These are phyloP conservation scores for Plasmodium adleri DNA, from an alignment of 169 alveolate species.

Conservation along the genomic window DNA sequence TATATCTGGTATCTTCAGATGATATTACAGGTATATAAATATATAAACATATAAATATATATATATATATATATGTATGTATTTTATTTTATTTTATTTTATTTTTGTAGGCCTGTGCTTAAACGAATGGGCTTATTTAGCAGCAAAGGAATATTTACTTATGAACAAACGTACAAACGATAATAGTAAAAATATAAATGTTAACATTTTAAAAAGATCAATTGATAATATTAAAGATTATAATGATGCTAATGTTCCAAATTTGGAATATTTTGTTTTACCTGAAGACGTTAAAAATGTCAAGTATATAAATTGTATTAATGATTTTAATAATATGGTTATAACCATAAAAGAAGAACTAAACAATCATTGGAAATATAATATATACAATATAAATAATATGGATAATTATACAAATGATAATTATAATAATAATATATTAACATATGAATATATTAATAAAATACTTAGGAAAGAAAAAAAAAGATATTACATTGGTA, in stretches of 20 bases:
- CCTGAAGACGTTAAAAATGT: conserved; percentile 71
- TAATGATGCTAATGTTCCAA: not conserved
- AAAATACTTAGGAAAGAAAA: conserved; percentile 21
- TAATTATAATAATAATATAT: not conserved
- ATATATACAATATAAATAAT: conserved; percentile 28
- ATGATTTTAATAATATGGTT: conserved; percentile 25
- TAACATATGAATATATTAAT: conserved; percentile 39
- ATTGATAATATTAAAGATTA: not conserved
- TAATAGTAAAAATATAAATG: not conserved
- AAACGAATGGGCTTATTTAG: conserved; percentile 44
- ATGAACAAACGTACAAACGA: not conserved
- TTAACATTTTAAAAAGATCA: not conserved
- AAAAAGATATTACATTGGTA: conserved; percentile 41
- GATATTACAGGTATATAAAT: conserved; percentile 29
- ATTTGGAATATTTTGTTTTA: conserved; percentile 25
- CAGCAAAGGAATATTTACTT: conserved; percentile 44
- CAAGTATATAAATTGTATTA: not conserved
- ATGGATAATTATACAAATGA: not conserved
- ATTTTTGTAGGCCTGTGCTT: conserved; percentile 10
- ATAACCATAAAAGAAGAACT: conserved; percentile 15
- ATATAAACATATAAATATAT: not conserved
- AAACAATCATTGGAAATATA: conserved; percentile 40
- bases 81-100: not conserved
- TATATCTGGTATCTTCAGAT: conserved; percentile 5
- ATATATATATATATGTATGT: not conserved